Percentiles rank a stretch among this genome's conserved stretches.
Evolutionary conservation across 176 grass and related monocot genomes (phyloP).

Genomic region (Stipa capillata): DNA sequence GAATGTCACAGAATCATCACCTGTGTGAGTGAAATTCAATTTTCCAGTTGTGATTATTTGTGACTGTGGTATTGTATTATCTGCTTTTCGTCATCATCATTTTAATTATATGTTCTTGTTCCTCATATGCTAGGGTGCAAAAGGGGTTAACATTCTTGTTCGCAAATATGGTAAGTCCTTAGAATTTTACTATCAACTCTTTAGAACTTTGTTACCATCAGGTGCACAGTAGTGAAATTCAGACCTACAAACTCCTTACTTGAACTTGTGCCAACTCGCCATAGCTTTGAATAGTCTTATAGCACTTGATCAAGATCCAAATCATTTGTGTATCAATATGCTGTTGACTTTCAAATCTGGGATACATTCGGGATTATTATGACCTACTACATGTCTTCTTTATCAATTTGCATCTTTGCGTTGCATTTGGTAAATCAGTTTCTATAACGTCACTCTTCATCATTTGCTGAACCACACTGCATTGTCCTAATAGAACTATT

Average conservation of each 20-base stretch:
- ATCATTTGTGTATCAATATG: background rate
- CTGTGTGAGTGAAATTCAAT: background rate
- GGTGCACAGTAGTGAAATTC: background rate
- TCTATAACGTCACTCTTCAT: too few relatives aligned
- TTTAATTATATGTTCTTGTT: background rate
- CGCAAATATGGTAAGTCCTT: slow-evolving; percentile 32
- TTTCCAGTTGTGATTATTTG: background rate
- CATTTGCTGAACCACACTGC: too few relatives aligned
- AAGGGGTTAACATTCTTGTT: slow-evolving; percentile 1
- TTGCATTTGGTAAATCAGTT: background rate
- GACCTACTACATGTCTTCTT: background rate
- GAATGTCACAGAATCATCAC: background rate
- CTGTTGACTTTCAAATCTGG: background rate
- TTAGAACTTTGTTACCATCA: background rate
- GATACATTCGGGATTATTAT: background rate
- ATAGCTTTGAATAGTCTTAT: background rate
- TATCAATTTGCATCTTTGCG: background rate
- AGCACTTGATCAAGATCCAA: background rate
- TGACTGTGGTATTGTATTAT: background rate
- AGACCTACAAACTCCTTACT: background rate
- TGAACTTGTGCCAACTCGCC: background rate
- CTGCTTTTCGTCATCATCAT: background rate
- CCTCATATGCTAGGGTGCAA: slow-evolving; percentile 17
- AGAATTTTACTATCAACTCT: background rate
- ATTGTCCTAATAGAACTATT: slow-evolving; percentile 25